phyloP scores from a whole-genome alignment of 768 basidiomycete species.

The Dendrothele bispora region DNA sequence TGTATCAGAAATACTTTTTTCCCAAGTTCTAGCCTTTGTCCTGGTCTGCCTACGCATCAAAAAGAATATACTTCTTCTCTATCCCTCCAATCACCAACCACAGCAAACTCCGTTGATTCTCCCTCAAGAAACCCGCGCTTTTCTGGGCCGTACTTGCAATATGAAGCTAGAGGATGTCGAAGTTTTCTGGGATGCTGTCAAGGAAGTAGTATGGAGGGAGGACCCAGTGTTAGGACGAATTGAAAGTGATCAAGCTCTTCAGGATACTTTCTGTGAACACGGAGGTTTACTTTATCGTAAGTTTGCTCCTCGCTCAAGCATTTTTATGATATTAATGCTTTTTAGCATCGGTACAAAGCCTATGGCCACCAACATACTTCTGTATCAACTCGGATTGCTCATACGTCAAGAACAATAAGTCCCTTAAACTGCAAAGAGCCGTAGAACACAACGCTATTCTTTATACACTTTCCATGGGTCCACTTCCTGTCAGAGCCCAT shows the following conservation, averaged over 20 bases:
- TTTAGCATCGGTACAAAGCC: neutral
- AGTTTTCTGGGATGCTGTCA: neutral
- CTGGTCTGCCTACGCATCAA: slow-evolving; percentile 15
- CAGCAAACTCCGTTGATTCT: neutral
- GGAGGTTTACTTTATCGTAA: neutral
- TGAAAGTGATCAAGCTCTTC: neutral
- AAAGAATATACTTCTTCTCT: neutral
- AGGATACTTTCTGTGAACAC: neutral
- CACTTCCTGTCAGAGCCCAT: neutral
- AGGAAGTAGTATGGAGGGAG: neutral
- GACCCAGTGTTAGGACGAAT: neutral
- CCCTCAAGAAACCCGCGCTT: neutral
- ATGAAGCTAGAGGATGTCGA: neutral
- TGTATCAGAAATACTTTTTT: slow-evolving; percentile 34
- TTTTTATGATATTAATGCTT: neutral
- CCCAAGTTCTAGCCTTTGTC: slow-evolving; percentile 2
- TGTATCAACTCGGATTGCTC: neutral
- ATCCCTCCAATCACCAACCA: neutral
- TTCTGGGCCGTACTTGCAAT: neutral
- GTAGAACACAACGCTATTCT: neutral
- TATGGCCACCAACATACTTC: too few species aligned
- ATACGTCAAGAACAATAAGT: neutral
- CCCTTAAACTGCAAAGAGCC: neutral
- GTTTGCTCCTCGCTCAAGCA: neutral
- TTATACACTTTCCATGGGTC: neutral